Conservation (phyloP, 1,139 yeast species). For the Taphrina pruni region DNA sequence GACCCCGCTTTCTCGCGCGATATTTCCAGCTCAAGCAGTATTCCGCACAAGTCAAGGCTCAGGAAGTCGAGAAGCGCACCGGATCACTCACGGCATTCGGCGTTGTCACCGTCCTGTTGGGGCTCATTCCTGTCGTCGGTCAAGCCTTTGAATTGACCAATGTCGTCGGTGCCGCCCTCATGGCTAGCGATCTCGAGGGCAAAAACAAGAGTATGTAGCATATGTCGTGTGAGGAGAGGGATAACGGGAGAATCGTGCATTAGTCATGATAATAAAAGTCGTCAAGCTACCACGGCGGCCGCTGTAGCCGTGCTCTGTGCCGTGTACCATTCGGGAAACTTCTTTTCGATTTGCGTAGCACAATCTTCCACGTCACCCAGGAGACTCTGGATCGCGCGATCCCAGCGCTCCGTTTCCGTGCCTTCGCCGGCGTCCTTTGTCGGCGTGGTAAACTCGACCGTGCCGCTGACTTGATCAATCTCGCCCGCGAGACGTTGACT, state of each 20-base stretch:
- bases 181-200: slow-evolving; percentile 66
- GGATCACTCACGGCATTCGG: slow-evolving; percentile 38
- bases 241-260: no score
- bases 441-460: slow-evolving; percentile 48
- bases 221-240: no score
- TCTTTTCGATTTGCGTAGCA: slow-evolving; percentile 21
- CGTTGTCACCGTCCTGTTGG: slow-evolving; percentile 28
- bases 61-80: slow-evolving; percentile 19
- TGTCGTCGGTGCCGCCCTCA: slow-evolving; percentile 37
- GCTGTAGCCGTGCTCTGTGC: slow-evolving; percentile 3
- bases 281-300: no score
- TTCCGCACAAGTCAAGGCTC: slow-evolving; percentile 23
- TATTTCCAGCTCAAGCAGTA: slow-evolving; percentile 30
- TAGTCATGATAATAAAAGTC: no score
- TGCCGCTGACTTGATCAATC: slow-evolving; percentile 52
- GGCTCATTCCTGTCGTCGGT: slow-evolving; percentile 36
- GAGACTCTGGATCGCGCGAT: slow-evolving; percentile 49
- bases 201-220: slow-evolving; percentile 50
- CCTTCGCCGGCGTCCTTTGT: slow-evolving; percentile 28
- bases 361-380: slow-evolving; percentile 48
- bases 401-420: slow-evolving; percentile 49
- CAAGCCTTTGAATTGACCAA: slow-evolving; percentile 31
- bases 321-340: slow-evolving; percentile 30
- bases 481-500: slow-evolving; percentile 51
- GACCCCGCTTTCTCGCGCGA: slow-evolving; percentile 28